phyloP scores from a whole-genome alignment of 192 early-diverging fungal genomes.

The Dispira parvispora region DNA sequence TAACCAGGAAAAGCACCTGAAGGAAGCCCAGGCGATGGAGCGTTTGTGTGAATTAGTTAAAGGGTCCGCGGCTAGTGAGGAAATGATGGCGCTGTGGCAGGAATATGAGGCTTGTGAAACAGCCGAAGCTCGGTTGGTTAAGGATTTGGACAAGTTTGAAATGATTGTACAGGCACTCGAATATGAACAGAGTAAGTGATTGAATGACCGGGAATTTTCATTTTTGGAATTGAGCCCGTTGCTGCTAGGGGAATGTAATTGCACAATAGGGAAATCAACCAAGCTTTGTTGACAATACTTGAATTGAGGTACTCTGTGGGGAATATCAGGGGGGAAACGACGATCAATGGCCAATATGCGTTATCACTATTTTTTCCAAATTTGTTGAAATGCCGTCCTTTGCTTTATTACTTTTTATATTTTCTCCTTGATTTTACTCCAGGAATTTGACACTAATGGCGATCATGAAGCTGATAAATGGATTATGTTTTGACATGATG shows the following conservation, averaged over 20 bases:
- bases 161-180: slow-evolving; percentile 86
- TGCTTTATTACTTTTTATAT: neutral
- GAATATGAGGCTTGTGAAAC: slow-evolving; percentile 71
- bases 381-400: neutral
- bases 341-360: neutral
- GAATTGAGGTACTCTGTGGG: no score
- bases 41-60: slow-evolving; percentile 39
- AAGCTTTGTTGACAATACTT: no score
- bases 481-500: neutral
- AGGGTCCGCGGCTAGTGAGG: slow-evolving; percentile 33
- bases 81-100: slow-evolving; percentile 62
- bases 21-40: slow-evolving; percentile 50
- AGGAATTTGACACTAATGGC: neutral
- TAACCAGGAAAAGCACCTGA: slow-evolving; percentile 54
- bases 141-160: slow-evolving; percentile 94
- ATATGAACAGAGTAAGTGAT: slow-evolving; percentile 58
- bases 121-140: slow-evolving; percentile 61
- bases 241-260: no score
- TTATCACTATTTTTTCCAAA: neutral
- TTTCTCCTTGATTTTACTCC: neutral
- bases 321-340: neutral
- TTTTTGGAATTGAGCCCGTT: no score
- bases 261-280: no score
- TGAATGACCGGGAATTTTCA: no score
- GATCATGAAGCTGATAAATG: neutral